Conservation (phyloP, 2,329 filamentous ascomycete species). For the Cladophialophora immunda region DNA sequence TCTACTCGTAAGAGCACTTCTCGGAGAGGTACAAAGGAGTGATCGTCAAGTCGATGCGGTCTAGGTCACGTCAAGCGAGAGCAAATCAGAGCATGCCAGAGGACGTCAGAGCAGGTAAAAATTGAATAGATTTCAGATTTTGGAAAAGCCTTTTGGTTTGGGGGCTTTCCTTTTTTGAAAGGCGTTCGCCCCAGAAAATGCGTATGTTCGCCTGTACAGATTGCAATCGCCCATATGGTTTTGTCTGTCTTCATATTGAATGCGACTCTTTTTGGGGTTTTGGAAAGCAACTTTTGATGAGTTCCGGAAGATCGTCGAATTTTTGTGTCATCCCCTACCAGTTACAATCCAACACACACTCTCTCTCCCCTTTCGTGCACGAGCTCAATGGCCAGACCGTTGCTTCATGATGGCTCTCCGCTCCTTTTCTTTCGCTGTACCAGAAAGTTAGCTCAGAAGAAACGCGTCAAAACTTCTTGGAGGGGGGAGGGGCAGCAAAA, state of each 20-base stretch:
- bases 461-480: too few species aligned
- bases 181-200: conserved; percentile 2
- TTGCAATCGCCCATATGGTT: background rate
- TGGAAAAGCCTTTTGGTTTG: too few species aligned
- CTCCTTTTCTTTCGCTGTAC: conserved; percentile 71
- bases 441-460: background rate
- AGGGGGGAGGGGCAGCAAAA: conserved; percentile 19
- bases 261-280: background rate
- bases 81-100: too few species aligned
- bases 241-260: background rate
- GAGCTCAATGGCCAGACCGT: conserved; percentile 27
- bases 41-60: too few species aligned
- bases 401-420: conserved; percentile 71
- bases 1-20: too few species aligned
- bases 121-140: too few species aligned
- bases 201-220: conserved; percentile 24
- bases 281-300: background rate
- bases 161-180: too few species aligned
- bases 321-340: background rate
- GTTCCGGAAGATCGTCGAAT: background rate
- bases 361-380: background rate
- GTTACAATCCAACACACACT: too few species aligned
- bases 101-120: too few species aligned
- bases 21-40: too few species aligned
- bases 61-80: too few species aligned